These are phyloP conservation scores for Cicer cuneatum DNA, from an alignment of 306 rosid genomes.

Conservation along the genomic window DNA sequence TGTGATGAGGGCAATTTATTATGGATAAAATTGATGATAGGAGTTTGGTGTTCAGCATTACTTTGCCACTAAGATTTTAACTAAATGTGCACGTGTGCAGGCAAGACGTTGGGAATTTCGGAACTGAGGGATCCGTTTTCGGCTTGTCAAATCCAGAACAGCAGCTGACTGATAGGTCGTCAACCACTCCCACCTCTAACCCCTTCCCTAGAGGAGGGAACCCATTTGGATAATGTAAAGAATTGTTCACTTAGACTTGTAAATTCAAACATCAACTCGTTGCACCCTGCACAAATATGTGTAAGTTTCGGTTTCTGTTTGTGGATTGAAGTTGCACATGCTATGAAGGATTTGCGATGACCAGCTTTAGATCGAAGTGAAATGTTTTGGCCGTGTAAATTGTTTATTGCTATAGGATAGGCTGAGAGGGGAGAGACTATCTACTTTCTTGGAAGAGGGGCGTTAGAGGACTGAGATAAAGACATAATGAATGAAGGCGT, in stretches of 20 bases:
- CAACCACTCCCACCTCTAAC: conserved; percentile 62
- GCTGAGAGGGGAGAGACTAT: conserved; percentile 34
- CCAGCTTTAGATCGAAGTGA: conserved; percentile 38
- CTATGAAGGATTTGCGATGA: conserved; percentile 45
- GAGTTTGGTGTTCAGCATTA: conserved; percentile 25
- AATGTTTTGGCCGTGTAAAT: conserved; percentile 54
- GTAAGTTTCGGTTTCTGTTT: conserved; percentile 55
- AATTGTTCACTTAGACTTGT: conserved; percentile 36
- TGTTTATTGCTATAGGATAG: conserved; percentile 49
- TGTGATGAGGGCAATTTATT: background rate
- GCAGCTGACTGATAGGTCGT: conserved; percentile 58
- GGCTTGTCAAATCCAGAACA: conserved; percentile 66
- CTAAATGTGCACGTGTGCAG: conserved; percentile 63
- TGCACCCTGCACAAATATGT: conserved; percentile 58
- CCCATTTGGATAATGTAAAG: conserved; percentile 72
- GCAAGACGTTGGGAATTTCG: conserved; percentile 60
- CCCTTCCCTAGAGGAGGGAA: conserved; percentile 71
- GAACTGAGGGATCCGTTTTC: conserved; percentile 56
- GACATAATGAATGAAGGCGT: conserved; percentile 41
- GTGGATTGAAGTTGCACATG: conserved; percentile 33
- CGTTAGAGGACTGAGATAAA: conserved; percentile 17
- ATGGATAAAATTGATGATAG: conserved; percentile 27
- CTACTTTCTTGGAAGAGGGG: conserved; percentile 31
- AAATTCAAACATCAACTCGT: conserved; percentile 55
- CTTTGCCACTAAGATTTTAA: conserved; percentile 26